Percentiles rank a stretch among this genome's conserved stretches.
Conservation (phyloP, 441 rosid genomes). For the Euphorbia neoarborescens region DNA sequence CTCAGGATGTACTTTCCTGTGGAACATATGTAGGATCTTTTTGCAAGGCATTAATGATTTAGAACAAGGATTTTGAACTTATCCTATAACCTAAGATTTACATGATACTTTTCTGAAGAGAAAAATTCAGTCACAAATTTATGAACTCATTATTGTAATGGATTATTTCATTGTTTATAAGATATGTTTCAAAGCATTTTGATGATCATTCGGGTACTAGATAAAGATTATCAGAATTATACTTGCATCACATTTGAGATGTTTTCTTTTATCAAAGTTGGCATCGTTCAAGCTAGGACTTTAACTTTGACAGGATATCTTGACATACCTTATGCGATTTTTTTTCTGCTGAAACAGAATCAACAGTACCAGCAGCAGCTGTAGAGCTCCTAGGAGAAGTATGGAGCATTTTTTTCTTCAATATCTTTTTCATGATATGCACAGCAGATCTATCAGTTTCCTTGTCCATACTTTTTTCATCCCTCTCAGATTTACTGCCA, state of each 20-base stretch:
- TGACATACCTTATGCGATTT: conserved; percentile 52
- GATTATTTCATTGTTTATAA: not conserved
- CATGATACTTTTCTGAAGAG: not conserved
- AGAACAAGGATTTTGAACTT: not conserved
- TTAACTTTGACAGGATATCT: not conserved
- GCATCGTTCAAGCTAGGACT: not conserved
- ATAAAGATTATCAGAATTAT: not conserved
- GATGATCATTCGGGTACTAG: not conserved
- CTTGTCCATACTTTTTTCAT: conserved; percentile 48
- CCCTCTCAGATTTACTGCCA: conserved; percentile 39
- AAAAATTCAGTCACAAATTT: not conserved
- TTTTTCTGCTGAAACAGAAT: conserved; percentile 50
- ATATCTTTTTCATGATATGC: conserved; percentile 49
- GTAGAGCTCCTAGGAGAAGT: conserved; percentile 39
- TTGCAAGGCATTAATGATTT: conserved; percentile 12
- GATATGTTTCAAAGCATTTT: not conserved
- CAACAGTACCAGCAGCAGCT: conserved; percentile 31
- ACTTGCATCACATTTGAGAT: not conserved
- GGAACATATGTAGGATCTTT: conserved; percentile 70
- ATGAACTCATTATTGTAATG: conserved; percentile 8
- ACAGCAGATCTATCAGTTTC: conserved; percentile 55
- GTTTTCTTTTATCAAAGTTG: not conserved
- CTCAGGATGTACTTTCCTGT: conserved; percentile 77
- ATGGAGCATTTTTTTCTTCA: conserved; percentile 50
- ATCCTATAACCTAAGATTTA: not conserved